A percentile compares a stretch with the other conserved stretches of the same genome.
Conservation (phyloP, 192 early-diverging fungal genomes). For the Cladochytrium replicatum region DNA sequence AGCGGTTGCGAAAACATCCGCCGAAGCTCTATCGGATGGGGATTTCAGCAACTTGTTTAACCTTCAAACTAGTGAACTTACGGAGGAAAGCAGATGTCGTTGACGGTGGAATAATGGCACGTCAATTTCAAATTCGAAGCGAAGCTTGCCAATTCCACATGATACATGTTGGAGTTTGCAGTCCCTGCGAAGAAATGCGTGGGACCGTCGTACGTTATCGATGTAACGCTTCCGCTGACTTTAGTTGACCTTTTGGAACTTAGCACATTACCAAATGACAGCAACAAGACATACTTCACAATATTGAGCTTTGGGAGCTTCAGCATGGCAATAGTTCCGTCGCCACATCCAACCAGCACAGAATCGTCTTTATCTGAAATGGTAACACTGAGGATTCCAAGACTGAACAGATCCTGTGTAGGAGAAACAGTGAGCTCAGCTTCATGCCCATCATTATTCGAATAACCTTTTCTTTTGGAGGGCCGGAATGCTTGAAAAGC, state of each 20-base stretch:
- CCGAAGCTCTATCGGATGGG: constrained; percentile 26
- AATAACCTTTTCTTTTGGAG: constrained; percentile 45
- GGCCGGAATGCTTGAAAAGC: constrained; percentile 46
- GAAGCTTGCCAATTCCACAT: constrained; percentile 25
- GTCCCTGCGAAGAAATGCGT: constrained; percentile 37
- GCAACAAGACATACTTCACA: constrained; percentile 33
- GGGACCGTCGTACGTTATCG: constrained; percentile 32
- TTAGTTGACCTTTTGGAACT: constrained; percentile 28
- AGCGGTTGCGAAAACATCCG: constrained; percentile 47
- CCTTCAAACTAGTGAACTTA: constrained; percentile 5
- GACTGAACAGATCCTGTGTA: constrained; percentile 37
- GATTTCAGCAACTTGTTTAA: neutral
- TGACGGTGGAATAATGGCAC: constrained; percentile 44
- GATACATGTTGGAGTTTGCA: constrained; percentile 43
- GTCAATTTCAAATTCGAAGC: constrained; percentile 29
- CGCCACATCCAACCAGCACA: constrained; percentile 43
- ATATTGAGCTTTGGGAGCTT: constrained; percentile 42
- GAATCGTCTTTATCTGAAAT: constrained; percentile 20
- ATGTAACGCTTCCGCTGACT: constrained; percentile 48
- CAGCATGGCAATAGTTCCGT: constrained; percentile 41
- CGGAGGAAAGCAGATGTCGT: constrained; percentile 44
- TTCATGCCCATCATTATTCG: neutral
- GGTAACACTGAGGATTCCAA: constrained; percentile 42
- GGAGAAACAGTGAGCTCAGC: constrained; percentile 1
- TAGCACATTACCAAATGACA: neutral